Evolutionary conservation across 352 stramenopile genomes (phyloP), one percentile per base, ranked within the genome.

Genomic region (Globisporangium takayamanum): DNA sequence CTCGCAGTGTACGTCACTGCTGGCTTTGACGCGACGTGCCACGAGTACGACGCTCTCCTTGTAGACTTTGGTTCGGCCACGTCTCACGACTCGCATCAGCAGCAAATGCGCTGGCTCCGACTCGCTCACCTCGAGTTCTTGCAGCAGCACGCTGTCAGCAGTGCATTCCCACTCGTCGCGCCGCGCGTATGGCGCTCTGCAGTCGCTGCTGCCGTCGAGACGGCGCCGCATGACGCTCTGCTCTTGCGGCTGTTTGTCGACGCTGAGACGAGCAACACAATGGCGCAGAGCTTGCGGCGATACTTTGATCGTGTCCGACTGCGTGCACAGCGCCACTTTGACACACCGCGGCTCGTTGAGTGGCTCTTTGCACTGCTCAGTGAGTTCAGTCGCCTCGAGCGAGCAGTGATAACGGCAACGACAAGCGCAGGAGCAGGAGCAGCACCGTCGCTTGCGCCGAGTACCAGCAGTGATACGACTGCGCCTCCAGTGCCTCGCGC

Each of bases 361-460:
- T 93, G 84, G 81, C 60, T 93, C 15, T 93, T 93, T 64, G 74
- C 69, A 1, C 60, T 93, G 14, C 65, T 90, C 0, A 86, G 74
- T 62, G 81, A 92, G 66, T 57, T 93, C 42, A 63, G 59, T 48
- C 76, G 84, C 7, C 59, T 76, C 45, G 78, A 93, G 41, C 64
- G 84, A n/a, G 54, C 61, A 25, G 64, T 60, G 5, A 14, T 25
- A 5, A 37, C 14, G 20, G 20, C 30, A 4, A 37, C 5, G 20
- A n/a, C 33, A 25, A 33, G 28, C 28, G 20, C 51, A 59, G 15
- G 14, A n/a, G 50, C 46, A 33, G 46, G 2, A 2, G n/a, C 20
- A 33, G 6, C 26, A 10, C 6, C 25, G 10, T 8, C 18, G 25
- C 14, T 41, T 22, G 11, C 5, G 8, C 7, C 22, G 16, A 14